phyloP scores from a whole-genome alignment of 2,329 filamentous ascomycete species.

The Neonectria sp. region DNA sequence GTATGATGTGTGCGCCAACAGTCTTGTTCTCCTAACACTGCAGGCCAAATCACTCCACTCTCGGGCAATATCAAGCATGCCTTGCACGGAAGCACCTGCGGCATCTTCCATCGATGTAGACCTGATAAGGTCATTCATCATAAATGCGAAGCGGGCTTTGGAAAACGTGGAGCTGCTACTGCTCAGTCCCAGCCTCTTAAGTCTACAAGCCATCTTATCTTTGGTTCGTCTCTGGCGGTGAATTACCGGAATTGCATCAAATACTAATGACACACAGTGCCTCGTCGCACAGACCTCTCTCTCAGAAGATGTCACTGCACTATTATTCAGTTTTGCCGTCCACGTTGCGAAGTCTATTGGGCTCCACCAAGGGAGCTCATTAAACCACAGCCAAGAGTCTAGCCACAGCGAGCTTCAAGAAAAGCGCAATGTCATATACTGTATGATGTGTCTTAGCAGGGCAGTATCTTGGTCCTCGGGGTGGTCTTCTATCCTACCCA shows the following conservation, averaged over 20 bases:
- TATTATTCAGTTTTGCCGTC: conserved; percentile 23
- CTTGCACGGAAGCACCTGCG: background rate
- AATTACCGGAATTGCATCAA: background rate
- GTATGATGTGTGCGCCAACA: conserved; percentile 29
- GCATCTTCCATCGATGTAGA: conserved; percentile 20
- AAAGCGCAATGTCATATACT: conserved; percentile 22
- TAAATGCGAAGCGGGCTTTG: conserved; percentile 25
- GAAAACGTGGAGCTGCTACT: conserved; percentile 27
- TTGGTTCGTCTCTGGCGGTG: conserved; percentile 3
- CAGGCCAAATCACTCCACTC: conserved; percentile 29
- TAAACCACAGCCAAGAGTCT: background rate
- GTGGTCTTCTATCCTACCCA: conserved; percentile 2
- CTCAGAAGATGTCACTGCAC: conserved; percentile 20
- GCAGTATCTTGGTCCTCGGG: conserved; percentile 21
- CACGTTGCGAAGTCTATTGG: conserved; percentile 26
- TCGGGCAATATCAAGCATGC: background rate
- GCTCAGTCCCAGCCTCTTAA: conserved; percentile 18
- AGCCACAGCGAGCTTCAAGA: conserved; percentile 10
- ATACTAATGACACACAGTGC: conserved; percentile 6
- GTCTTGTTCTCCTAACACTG: conserved; percentile 24
- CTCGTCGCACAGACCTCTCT: conserved; percentile 19
- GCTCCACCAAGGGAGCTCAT: conserved; percentile 17
- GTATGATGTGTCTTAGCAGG: conserved; percentile 15
- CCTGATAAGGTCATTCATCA: conserved; percentile 22
- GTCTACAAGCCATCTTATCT: conserved; percentile 19